Base-by-base conservation (phyloP, 176 grass and related monocot genomes). In the Oryza coarctata region DNA sequence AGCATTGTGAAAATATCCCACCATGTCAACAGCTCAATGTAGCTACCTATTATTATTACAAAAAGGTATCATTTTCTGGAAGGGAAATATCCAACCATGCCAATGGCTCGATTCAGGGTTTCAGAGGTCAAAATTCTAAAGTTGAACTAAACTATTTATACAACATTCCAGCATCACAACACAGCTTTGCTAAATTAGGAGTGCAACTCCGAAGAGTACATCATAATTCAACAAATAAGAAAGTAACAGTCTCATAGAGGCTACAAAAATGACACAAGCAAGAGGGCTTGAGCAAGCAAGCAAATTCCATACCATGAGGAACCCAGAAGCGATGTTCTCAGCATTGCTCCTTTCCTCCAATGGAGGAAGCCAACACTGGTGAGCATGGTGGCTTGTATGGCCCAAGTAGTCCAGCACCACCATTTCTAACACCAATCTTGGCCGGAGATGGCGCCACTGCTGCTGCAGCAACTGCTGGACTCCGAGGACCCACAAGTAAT, bases 371-470 rank as follows among this genome's bases (percentile, higher is more conserved):
- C 65, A 22, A 20, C 27, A 36, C 1, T 7, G 30, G 26, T 9
- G 76, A 87, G 11, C 49, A 67, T 12, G 89, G 70, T 9, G 60
- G 78, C 71, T 68, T 83, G 79, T 85, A 88, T 7, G 78, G 52
- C 17, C 82, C 82, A 43, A 82, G 73, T 30, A 88, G 61, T 4
- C 82, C 47, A 0, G 76, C 31, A 1, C 68, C 23, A 29, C 68
- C 23, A 13, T 3, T 65, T 12, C 41, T 8, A 38, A 2, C 25
- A 25, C 17, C 20, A 68, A 49, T 49, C 57, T 86, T 78, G 9
- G 17, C 74, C 11, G 45, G 3, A 44, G 52, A 22, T 25, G 81
- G 41, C 28, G 12, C 23, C 14, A 20, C 80, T 11, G 45, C 74
- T 69, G 31, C n/a, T 22, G 9, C 65, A 1, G 77, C 13, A 28